Percentiles rank a stretch among this genome's conserved stretches.
Evolutionary conservation across 169 alveolate species (phyloP).

Genomic region (Plasmodium berghei): DNA sequence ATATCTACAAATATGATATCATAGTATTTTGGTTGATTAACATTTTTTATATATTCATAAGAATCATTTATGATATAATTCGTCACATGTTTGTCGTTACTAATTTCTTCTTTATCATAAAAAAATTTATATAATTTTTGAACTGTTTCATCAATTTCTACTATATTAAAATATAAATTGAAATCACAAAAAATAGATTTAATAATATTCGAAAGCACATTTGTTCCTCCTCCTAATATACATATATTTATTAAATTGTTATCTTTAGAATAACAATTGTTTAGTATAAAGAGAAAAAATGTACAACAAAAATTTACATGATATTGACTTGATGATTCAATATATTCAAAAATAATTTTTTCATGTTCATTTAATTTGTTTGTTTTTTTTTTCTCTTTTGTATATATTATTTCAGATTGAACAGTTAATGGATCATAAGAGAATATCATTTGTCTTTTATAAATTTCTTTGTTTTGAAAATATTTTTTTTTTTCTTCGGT

Average conservation of each 20-base stretch:
- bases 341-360: constrained; percentile 33
- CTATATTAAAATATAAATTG: constrained; percentile 21
- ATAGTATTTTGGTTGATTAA: constrained; percentile 18
- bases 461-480: constrained; percentile 55
- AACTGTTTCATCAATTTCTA: constrained; percentile 73
- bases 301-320: constrained; percentile 69
- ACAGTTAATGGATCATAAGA: constrained; percentile 84
- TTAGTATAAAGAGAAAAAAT: constrained; percentile 43
- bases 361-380: not conserved
- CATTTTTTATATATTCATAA: constrained; percentile 38
- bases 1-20: constrained; percentile 70
- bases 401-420: constrained; percentile 80
- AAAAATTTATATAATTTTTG: constrained; percentile 29
- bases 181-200: constrained; percentile 44
- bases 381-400: constrained; percentile 4
- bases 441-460: constrained; percentile 84
- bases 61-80: constrained; percentile 66
- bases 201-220: constrained; percentile 65
- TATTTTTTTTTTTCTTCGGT: constrained; percentile 27
- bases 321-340: constrained; percentile 73
- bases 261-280: not conserved
- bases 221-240: constrained; percentile 77
- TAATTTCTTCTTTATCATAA: constrained; percentile 7
- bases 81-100: constrained; percentile 22
- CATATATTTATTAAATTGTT: constrained; percentile 25